Base-by-base conservation (phyloP, 129 eudicot genomes). In the Rutidosis leptorrhynchoides region DNA sequence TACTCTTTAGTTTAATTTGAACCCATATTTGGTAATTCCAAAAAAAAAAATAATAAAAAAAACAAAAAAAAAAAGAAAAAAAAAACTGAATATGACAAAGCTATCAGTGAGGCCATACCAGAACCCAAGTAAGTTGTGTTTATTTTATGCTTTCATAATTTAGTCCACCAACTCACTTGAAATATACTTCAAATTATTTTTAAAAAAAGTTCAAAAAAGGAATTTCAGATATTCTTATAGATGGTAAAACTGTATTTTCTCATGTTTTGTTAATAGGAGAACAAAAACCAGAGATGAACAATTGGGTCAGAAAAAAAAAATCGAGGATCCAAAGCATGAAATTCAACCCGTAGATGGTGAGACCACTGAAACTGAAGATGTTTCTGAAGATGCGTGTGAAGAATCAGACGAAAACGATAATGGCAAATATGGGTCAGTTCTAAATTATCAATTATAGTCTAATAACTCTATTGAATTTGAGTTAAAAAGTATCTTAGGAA, bases 71-170 rank as follows among this genome's bases (percentile, higher is more conserved):
- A n/a, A n/a, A n/a, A n/a, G n/a, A n/a, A n/a, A n/a, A n/a, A n/a
- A n/a, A n/a, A n/a, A n/a, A n/a, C n/a, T 71, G 89, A 77, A 27
- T 86, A 72, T 64, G 96, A 88, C 77, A 81, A 71, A 80, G 82
- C 74, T 62, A 88, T 93, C 60, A 65, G 71, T 25, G 92, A 86
- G 67, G 98, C 95, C 28, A 77, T 85, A 59, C 61, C 78, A 73
- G 48, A 61, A 69, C 54, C 82, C 65, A 83, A 81, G 96, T 83
- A 80, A 65, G 88, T 78, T 35, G 57, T 33, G 56, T 59, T 58
- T 57, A 37, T 61, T 46, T 17, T 32, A 23, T 60, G 46, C 64
- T 62, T 51, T 21, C 30, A 15, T 15, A 14, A 23, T 62, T 7
- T 42, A 12, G 43, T 17, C 29, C 4, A 27, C 43, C 30, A 48